These are phyloP conservation scores for Pseudophaeomoniella oleicola DNA, from an alignment of 2,329 filamentous ascomycete species.

Conservation along the genomic window DNA sequence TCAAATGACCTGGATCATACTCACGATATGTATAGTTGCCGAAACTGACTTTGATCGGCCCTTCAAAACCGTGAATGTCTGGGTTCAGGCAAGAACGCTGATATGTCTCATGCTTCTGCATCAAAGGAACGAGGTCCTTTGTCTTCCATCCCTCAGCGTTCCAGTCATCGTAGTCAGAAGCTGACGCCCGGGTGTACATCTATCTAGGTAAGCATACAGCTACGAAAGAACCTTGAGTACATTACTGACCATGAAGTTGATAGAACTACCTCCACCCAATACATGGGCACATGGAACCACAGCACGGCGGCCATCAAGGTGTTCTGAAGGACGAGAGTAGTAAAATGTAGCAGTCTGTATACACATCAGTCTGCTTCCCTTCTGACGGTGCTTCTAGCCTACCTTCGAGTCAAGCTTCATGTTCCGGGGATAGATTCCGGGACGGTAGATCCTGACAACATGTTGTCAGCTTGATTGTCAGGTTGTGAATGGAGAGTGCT, in stretches of 20 bases:
- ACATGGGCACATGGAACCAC: conserved; percentile 63
- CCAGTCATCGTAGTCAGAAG: conserved; percentile 58
- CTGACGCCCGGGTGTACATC: conserved; percentile 61
- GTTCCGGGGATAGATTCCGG: conserved; percentile 63
- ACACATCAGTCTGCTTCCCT: background rate
- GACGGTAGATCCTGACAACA: conserved; percentile 48
- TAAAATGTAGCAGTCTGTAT: conserved; percentile 66
- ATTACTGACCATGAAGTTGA: conserved; percentile 55
- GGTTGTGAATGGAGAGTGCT: too few relatives aligned
- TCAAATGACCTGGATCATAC: too few relatives aligned
- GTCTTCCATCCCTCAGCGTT: conserved; percentile 68
- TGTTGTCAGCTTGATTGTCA: too few relatives aligned
- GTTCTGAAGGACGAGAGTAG: conserved; percentile 59
- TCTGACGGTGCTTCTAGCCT: background rate
- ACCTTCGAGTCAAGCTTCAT: conserved; percentile 42
- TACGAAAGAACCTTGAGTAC: background rate
- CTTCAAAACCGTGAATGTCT: conserved; percentile 58
- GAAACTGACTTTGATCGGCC: conserved; percentile 71
- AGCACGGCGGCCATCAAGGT: conserved; percentile 54
- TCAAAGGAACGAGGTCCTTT: conserved; percentile 58
- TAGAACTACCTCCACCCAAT: conserved; percentile 56
- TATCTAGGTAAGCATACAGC: conserved; percentile 13
- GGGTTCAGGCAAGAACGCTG: conserved; percentile 49
- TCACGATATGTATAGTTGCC: conserved; percentile 61
- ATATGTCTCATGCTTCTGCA: conserved; percentile 72